phyloP scores from a whole-genome alignment of 1,284 basidiomycete species.

The Moesziomyces sp. region DNA sequence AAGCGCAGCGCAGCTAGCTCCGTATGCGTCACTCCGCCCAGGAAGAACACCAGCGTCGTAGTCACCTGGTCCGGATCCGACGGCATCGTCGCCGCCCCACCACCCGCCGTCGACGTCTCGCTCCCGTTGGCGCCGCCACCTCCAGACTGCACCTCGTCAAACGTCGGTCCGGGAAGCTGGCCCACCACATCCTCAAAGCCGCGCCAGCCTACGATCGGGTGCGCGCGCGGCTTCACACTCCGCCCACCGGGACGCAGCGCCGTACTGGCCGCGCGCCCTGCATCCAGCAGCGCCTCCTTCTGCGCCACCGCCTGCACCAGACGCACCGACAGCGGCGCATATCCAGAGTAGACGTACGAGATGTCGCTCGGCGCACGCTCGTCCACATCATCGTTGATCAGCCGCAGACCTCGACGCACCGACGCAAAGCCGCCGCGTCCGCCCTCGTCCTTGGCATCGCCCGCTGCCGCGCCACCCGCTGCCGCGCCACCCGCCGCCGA shows the following conservation, averaged over 20 bases:
- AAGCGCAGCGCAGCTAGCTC: conserved; percentile 94
- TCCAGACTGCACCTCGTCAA: conserved; percentile 77
- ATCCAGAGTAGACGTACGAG: conserved; percentile 94
- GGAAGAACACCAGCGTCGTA: conserved; percentile 93
- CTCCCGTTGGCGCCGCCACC: conserved; percentile 1
- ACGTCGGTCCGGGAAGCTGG: conserved; percentile 82
- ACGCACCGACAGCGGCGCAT: conserved; percentile 90
- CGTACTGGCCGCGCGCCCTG: conserved; percentile 9
- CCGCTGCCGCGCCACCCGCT: conserved; percentile 1
- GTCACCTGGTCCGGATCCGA: conserved; percentile 69
- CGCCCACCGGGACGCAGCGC: neutral
- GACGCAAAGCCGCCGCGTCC: conserved; percentile 73
- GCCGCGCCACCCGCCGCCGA: conserved; percentile 3
- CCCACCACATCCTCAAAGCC: conserved; percentile 91
- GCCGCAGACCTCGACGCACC: conserved; percentile 84
- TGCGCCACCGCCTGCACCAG: conserved; percentile 91
- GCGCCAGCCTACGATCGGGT: conserved; percentile 93
- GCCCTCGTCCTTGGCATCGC: conserved; percentile 29
- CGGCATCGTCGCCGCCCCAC: conserved; percentile 1
- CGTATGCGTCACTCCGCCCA: conserved; percentile 97
- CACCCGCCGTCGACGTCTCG: neutral
- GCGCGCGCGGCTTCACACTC: conserved; percentile 70
- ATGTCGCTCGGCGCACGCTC: conserved; percentile 83
- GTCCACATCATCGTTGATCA: conserved; percentile 88
- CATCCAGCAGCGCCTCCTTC: conserved; percentile 80